Conservation (phyloP, 768 basidiomycete species). For the Boletus sp. region DNA sequence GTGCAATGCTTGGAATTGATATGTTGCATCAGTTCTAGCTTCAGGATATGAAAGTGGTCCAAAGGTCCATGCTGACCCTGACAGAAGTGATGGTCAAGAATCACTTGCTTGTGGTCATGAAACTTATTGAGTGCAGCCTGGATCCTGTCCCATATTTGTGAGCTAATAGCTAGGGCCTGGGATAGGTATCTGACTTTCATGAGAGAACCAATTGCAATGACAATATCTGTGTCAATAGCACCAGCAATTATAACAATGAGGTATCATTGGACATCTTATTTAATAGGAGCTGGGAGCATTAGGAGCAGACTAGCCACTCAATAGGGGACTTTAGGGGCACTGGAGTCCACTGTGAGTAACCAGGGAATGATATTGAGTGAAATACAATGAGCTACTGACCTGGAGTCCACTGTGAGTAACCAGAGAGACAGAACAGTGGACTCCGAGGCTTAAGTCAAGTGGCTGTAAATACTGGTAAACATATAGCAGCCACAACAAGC, state of each 20-base stretch:
- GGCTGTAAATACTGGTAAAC: too few relatives aligned
- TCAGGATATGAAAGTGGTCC: neutral
- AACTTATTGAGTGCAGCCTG: constrained; percentile 26
- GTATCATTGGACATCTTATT: constrained; percentile 36
- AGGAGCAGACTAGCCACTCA: too few relatives aligned
- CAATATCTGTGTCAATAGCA: constrained; percentile 27
- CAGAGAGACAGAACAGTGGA: too few relatives aligned
- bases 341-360: too few relatives aligned
- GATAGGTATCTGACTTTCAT: constrained; percentile 38
- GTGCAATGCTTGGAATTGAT: neutral
- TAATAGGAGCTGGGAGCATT: too few relatives aligned
- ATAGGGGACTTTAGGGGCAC: too few relatives aligned
- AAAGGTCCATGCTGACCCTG: constrained; percentile 18
- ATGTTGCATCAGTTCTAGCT: neutral
- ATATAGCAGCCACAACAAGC: too few relatives aligned
- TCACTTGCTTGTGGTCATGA: constrained; percentile 35
- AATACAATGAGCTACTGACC: too few relatives aligned
- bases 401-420: too few relatives aligned
- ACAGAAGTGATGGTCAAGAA: constrained; percentile 30
- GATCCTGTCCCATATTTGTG: constrained; percentile 18
- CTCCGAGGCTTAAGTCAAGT: too few relatives aligned
- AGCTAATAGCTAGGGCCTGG: constrained; percentile 31
- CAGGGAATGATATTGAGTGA: too few relatives aligned
- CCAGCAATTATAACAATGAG: constrained; percentile 37
- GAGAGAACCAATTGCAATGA: constrained; percentile 34